Evolutionary conservation across 148 eudicot species (phyloP).

Genomic region (Fagopyrum esculentum): DNA sequence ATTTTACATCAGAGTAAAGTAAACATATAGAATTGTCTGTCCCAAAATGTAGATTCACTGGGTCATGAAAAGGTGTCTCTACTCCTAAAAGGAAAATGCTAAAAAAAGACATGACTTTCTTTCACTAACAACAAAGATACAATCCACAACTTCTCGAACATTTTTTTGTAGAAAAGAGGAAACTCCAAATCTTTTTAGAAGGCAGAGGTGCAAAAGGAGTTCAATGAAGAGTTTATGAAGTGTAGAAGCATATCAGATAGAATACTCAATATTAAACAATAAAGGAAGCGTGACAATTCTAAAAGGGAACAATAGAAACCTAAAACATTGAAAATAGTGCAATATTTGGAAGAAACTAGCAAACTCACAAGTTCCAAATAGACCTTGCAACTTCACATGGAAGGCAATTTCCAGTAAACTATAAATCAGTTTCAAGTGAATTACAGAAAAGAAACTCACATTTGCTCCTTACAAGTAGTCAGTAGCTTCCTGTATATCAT

Average conservation of each 20-base stretch:
- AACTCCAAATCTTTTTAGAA: not conserved
- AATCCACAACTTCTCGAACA: not conserved
- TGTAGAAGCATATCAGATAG: not conserved
- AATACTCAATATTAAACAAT: not conserved
- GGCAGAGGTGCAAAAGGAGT: not conserved
- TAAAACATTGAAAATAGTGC: not conserved
- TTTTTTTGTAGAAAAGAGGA: not conserved
- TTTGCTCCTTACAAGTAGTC: constrained; percentile 79
- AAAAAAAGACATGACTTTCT: not conserved
- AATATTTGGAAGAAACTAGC: not conserved
- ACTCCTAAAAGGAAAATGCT: not conserved
- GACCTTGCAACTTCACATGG: not conserved
- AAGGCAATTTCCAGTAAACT: not conserved
- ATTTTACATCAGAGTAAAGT: not conserved
- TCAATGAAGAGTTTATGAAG: not conserved
- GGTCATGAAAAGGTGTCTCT: not conserved
- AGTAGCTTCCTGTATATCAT: constrained; percentile 72
- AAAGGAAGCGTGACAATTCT: not conserved
- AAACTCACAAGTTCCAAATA: not conserved
- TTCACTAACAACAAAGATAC: not conserved
- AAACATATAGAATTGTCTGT: not conserved
- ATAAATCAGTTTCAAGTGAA: not conserved
- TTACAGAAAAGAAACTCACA: constrained; percentile 42
- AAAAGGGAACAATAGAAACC: not conserved
- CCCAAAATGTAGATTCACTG: not conserved